Evolutionary conservation across 306 rosid genomes (phyloP).

Genomic region (barrel medic (Medicago truncatula)): DNA sequence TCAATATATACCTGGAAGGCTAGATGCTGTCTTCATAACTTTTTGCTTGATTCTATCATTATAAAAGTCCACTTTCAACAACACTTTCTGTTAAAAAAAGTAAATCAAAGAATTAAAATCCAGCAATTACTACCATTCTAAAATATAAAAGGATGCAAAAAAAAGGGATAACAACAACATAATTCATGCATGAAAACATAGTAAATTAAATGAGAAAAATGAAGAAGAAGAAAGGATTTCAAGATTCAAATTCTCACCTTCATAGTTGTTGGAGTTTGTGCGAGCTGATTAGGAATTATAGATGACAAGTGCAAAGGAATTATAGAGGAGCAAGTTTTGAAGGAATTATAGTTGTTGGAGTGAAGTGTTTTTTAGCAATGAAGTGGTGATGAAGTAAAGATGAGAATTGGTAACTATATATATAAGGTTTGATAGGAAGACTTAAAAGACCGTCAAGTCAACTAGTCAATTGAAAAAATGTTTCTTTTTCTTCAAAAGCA

Average conservation of each 20-base stretch:
- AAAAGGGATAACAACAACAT: background rate
- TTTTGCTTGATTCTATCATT: conserved; percentile 10
- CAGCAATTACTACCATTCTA: too few relatives aligned
- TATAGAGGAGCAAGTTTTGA: background rate
- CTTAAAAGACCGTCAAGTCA: background rate
- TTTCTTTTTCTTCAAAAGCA: background rate
- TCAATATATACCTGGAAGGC: conserved; percentile 17
- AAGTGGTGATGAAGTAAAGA: background rate
- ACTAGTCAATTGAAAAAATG: conserved; percentile 3
- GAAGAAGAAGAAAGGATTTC: background rate
- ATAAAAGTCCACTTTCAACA: conserved; percentile 1
- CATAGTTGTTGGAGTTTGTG: background rate
- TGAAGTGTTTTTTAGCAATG: background rate
- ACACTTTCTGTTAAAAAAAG: background rate
- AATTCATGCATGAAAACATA: background rate
- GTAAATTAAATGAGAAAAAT: background rate
- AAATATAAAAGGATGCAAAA: too few relatives aligned
- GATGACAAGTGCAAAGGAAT: background rate
- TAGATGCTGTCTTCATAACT: conserved; percentile 14
- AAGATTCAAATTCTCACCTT: background rate
- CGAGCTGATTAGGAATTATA: background rate
- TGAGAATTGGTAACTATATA: conserved; percentile 1
- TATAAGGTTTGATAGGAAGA: background rate
- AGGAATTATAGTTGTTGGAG: too few relatives aligned
- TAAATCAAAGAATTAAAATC: background rate